Conservation (phyloP, 148 eudicot genomes). For the Dysphania ambrosioides region DNA sequence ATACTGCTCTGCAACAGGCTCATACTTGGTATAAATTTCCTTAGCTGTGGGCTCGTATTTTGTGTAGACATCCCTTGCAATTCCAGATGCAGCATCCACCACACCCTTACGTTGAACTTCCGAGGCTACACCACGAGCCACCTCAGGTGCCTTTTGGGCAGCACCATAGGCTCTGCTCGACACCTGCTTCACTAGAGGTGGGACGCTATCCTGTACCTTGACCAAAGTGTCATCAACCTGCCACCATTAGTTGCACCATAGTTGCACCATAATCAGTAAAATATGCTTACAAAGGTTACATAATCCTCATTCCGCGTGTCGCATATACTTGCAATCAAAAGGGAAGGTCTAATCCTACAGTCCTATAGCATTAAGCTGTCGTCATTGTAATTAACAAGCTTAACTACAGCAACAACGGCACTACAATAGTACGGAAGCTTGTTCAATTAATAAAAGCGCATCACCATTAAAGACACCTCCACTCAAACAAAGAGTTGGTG, state of each 20-base stretch:
- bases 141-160: conserved; percentile 70
- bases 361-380: too few relatives aligned
- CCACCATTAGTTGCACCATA: background rate
- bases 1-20: conserved; percentile 86
- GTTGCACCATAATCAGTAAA: background rate
- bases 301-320: too few relatives aligned
- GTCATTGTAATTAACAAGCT: too few relatives aligned
- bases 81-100: conserved; percentile 68
- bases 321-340: too few relatives aligned
- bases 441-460: too few relatives aligned
- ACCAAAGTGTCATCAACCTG: conserved; percentile 78
- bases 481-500: too few relatives aligned
- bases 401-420: too few relatives aligned
- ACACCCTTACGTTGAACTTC: conserved; percentile 71
- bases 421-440: too few relatives aligned
- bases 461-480: too few relatives aligned
- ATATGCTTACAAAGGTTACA: background rate
- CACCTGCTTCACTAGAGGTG: conserved; percentile 57
- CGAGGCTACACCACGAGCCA: conserved; percentile 63
- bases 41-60: conserved; percentile 89
- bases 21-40: conserved; percentile 64
- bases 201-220: conserved; percentile 59
- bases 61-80: conserved; percentile 61
- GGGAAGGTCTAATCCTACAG: too few relatives aligned
- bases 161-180: conserved; percentile 56